Evolutionary conservation across 208 protist genomes (phyloP), one percentile per base, ranked within the genome.

Genomic region (Trypanosoma avium): DNA sequence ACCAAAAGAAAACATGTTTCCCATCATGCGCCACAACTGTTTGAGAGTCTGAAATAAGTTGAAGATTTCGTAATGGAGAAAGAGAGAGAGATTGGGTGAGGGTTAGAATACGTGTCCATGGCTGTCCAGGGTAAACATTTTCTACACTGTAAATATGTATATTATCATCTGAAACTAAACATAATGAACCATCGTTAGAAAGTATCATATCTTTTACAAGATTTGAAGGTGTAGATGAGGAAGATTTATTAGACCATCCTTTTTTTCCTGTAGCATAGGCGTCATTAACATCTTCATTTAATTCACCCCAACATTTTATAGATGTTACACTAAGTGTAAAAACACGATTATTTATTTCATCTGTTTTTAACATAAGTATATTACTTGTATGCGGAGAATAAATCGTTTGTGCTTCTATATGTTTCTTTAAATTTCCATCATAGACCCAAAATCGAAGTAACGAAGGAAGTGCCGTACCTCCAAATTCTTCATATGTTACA

Each of bases 391-490:
- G 88, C 3, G 88, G 88, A 4, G 77, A 75, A 69, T 90, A 94
- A 57, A 94, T 80, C 10, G 79, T 83, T 66, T 91, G 84, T 42
- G 70, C 58, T 65, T 90, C 80, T n/a, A 86, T 69, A 73, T 94
- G 88, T 13, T 70, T 73, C 60, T 86, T 82, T 24, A 38, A 49
- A 1, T 26, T 32, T 3, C 72, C 62, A 61, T 90, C 81, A 65
- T 90, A 92, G 27, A 72, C 63, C 88, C 88, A 94, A 68, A 94
- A 94, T 45, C 88, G 82, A 47, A 94, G 75, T 50, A 90, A 54
- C 1, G 84, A 60, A 10, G 84, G 82, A 27, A 94, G 78, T 6
- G 73, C 60, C 4, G 82, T 84, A 21, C 66, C 73, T n/a, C 60
- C 36, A 66, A 92, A 92, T 29, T 70, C 53, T 54, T 95, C 88